Conservation (phyloP, 2,329 filamentous ascomycete species). For the Aspergillus neotritici region DNA sequence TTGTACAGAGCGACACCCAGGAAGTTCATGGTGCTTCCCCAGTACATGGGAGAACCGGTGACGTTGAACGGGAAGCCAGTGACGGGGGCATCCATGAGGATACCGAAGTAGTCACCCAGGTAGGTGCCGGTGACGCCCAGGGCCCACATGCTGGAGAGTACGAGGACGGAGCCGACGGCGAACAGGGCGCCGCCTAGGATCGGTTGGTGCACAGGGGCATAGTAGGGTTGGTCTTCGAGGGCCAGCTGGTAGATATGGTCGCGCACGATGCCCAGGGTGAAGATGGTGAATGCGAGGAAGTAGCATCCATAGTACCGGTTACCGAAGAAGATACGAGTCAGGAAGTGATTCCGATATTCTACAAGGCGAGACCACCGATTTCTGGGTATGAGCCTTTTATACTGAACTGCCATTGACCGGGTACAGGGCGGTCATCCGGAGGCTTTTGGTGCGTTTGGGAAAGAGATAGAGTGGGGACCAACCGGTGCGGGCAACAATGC, state of each 20-base stretch:
- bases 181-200: conserved; percentile 67
- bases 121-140: conserved; percentile 94
- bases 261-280: conserved; percentile 81
- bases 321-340: conserved; percentile 86
- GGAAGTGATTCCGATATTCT: conserved; percentile 88
- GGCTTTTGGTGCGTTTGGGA: conserved; percentile 3
- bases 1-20: conserved; percentile 77
- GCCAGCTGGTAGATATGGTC: conserved; percentile 84
- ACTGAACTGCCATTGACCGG: not conserved
- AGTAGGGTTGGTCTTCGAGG: conserved; percentile 67
- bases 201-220: conserved; percentile 63
- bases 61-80: conserved; percentile 95
- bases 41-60: conserved; percentile 90
- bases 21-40: conserved; percentile 88
- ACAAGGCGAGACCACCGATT: conserved; percentile 15
- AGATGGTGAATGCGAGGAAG: conserved; percentile 79
- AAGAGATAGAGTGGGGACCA: conserved; percentile 16
- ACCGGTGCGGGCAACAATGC: conserved; percentile 80
- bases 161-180: conserved; percentile 71
- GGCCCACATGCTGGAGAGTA: conserved; percentile 82
- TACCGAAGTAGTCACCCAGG: conserved; percentile 96
- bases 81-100: conserved; percentile 91
- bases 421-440: not conserved
- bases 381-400: conserved; percentile 9
- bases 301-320: conserved; percentile 80